Base-by-base conservation (phyloP, 2,329 filamentous ascomycete genomes). In the Gaeumannomyces sp. region DNA sequence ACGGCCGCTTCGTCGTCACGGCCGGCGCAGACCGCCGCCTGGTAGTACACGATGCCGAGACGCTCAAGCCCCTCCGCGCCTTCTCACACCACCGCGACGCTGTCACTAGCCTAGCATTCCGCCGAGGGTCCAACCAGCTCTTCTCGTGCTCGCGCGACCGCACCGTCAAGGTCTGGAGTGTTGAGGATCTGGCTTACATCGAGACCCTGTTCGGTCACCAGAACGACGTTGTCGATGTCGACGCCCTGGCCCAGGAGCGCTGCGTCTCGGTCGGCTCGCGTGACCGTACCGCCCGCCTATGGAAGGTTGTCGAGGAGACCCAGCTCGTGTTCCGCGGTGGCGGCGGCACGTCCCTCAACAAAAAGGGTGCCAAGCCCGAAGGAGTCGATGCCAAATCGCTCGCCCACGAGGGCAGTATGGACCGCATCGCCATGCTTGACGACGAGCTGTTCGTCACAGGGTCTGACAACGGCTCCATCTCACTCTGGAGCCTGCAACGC, bases 131-230 rank as follows among this genome's bases (percentile, higher is more conserved):
- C 22, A 96, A 97, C 72, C 93, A 97, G 76, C 80, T 99, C 27
- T 99, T 96, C 79, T 96, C 92, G 4, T 89, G 90, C 65, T 95
- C 92, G 64, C 91, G 89, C 72, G 95, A 99, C 77, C 87, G 95
- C 58, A 97, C 94, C 3, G 89, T 99, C 73, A 98, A 98, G 77
- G 90, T 96, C 38, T 99, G 94, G 92, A 94, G 90, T 69, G 80
- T 97, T 59, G 90, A 97, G 70, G 93, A 96, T 74, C 83, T 97
- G 67, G 92, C 94, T 60, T 99, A 98, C 73, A 86, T 97, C 35
- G 95, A 99, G 76, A 98, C 94, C 0, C 82, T 99, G 0, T 98
- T 97, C 73, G 95, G 95, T 59, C 95, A 99, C 77, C 94, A 97
- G 74, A 94, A 98, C 74, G 85, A 91, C 68, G 90, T 98, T 6